A percentile compares a stretch with the other conserved stretches of the same genome.
Evolutionary conservation across 495 filamentous ascomycete genomes (phyloP).

Genomic region (Neurospora sublineolata): DNA sequence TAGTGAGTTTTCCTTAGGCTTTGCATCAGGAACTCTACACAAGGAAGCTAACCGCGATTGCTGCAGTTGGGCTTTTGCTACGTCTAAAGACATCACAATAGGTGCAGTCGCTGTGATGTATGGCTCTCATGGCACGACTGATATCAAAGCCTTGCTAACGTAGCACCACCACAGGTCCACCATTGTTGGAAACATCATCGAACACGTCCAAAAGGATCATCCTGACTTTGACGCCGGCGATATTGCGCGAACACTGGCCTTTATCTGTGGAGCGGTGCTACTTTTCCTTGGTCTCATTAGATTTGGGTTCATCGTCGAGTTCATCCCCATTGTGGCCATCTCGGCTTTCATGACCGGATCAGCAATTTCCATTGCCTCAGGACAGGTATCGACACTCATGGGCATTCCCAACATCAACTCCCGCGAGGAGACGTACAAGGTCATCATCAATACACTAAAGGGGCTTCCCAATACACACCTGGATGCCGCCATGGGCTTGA

Average conservation of each 20-base stretch:
- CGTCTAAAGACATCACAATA: constrained; percentile 59
- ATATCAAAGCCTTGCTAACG: background rate
- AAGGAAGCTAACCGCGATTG: background rate
- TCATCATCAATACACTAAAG: constrained; percentile 44
- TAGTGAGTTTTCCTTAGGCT: constrained; percentile 20
- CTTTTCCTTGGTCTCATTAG: constrained; percentile 37
- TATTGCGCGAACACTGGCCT: constrained; percentile 34
- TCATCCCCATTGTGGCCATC: constrained; percentile 41
- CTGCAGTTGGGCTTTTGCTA: constrained; percentile 48
- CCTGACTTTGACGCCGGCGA: constrained; percentile 22
- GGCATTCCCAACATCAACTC: constrained; percentile 38
- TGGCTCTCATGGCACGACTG: background rate
- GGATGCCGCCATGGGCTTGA: constrained; percentile 43
- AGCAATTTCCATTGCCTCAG: constrained; percentile 40
- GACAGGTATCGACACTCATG: constrained; percentile 38
- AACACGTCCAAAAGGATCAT: constrained; percentile 36
- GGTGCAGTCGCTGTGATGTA: constrained; percentile 36
- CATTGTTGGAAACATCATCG: constrained; percentile 66
- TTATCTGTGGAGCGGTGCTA: constrained; percentile 37
- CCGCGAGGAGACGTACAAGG: constrained; percentile 34
- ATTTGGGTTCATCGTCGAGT: constrained; percentile 41
- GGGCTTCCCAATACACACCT: constrained; percentile 31
- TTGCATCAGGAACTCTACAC: background rate
- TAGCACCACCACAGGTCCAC: constrained; percentile 53
- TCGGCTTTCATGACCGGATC: constrained; percentile 44